phyloP scores from a whole-genome alignment of 768 basidiomycete species.

The Fibroporia radiculosa region DNA sequence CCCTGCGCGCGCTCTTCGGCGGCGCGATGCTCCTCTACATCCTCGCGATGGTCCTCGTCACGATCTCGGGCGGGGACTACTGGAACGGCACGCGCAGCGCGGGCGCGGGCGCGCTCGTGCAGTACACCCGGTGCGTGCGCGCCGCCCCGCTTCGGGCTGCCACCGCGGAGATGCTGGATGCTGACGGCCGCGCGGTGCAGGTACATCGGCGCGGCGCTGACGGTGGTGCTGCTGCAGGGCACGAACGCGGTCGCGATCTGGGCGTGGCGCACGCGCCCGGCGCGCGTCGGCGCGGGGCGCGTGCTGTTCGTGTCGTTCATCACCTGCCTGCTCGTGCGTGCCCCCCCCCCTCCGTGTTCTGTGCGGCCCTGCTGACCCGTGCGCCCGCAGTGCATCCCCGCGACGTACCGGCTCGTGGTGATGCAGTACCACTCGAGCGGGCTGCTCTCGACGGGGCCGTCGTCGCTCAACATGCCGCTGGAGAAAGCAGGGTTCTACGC shows the following conservation, averaged over 20 bases:
- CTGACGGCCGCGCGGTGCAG: not conserved
- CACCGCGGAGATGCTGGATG: no score
- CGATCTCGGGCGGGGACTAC: slow-evolving; percentile 3
- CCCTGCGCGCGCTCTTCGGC: not conserved
- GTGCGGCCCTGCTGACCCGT: not conserved
- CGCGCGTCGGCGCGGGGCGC: slow-evolving; percentile 1
- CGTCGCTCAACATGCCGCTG: slow-evolving; percentile 7
- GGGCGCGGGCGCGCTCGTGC: not conserved
- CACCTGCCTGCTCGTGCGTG: slow-evolving; percentile 6
- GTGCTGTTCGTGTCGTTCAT: not conserved
- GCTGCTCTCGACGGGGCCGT: slow-evolving; percentile 6
- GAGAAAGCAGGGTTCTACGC: slow-evolving; percentile 11
- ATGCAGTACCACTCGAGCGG: slow-evolving; percentile 9
- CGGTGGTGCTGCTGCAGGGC: not conserved
- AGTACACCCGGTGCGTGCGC: slow-evolving; percentile 5
- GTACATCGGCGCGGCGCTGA: slow-evolving; percentile 3
- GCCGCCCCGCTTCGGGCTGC: not conserved
- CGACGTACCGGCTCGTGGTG: slow-evolving; percentile 9
- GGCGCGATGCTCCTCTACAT: not conserved
- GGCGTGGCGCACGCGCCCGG: slow-evolving; percentile 4
- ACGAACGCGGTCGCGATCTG: not conserved
- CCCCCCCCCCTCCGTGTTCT: not conserved
- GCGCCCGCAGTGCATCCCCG: slow-evolving; percentile 3
- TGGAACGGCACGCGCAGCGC: slow-evolving; percentile 3
- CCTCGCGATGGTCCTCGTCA: not conserved